A percentile compares a stretch with the other conserved stretches of the same genome.
phyloP scores from a whole-genome alignment of 345 rosid species.

The Boechera divaricarpa region DNA sequence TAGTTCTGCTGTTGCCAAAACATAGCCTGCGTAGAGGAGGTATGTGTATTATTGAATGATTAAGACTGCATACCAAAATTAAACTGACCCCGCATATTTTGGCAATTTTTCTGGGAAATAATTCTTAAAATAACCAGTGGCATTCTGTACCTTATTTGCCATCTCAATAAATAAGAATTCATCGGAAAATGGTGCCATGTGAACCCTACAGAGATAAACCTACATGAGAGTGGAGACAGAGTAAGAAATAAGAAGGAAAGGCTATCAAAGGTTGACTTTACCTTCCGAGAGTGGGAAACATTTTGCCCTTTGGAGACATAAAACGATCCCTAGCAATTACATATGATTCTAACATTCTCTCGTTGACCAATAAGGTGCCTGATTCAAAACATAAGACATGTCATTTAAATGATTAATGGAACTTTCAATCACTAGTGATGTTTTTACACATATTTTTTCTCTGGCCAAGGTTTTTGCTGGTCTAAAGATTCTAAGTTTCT shows the following conservation, averaged over 20 bases:
- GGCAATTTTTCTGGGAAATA: neutral
- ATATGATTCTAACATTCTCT: slow-evolving; percentile 97
- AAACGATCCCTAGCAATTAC: slow-evolving; percentile 98
- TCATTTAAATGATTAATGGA: slow-evolving; percentile 10
- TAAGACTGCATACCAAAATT: neutral
- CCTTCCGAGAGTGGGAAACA: slow-evolving; percentile 98
- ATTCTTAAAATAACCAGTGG: slow-evolving; percentile 4
- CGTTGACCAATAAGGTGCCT: slow-evolving; percentile 96
- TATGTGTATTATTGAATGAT: neutral
- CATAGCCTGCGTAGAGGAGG: slow-evolving; percentile 65
- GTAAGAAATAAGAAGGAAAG: neutral
- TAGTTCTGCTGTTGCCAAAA: slow-evolving; percentile 98
- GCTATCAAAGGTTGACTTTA: slow-evolving; percentile 42
- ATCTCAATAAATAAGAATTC: slow-evolving; percentile 94
- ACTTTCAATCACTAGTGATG: slow-evolving; percentile 21
- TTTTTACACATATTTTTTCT: neutral
- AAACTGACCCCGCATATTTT: slow-evolving; percentile 6
- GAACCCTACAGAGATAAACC: slow-evolving; percentile 71
- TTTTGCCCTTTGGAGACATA: slow-evolving; percentile 82
- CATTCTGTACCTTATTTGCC: slow-evolving; percentile 87
- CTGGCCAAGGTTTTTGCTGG: slow-evolving; percentile 18
- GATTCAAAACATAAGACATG: slow-evolving; percentile 17
- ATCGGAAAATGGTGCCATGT: slow-evolving; percentile 99
- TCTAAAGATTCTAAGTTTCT: neutral
- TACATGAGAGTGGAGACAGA: slow-evolving; percentile 12